A percentile compares a stretch with the other conserved stretches of the same genome.
phyloP scores from a whole-genome alignment of 1,139 yeast genomes.

The Spathaspora jeffriesii region DNA sequence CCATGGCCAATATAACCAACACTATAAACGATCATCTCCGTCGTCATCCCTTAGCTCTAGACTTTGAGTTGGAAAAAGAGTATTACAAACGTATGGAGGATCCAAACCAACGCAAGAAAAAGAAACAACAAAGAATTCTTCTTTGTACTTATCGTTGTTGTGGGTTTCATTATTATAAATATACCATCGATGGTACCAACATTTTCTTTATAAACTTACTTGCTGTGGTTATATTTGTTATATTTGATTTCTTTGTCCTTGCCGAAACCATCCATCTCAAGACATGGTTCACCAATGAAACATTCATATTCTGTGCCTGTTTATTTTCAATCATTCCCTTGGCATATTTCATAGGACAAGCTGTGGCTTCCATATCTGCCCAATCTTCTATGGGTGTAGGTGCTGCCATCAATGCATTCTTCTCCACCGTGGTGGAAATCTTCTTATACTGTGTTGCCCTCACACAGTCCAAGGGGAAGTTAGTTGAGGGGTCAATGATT shows the following conservation, averaged over 20 bases:
- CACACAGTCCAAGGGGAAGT: constrained; percentile 77
- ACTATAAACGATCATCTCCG: constrained; percentile 73
- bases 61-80: constrained; percentile 61
- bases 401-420: constrained; percentile 97
- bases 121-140: constrained; percentile 45
- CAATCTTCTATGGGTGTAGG: constrained; percentile 99
- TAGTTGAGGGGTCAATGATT: constrained; percentile 97
- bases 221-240: constrained; percentile 78
- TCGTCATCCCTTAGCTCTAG: constrained; percentile 86
- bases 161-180: constrained; percentile 91
- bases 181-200: constrained; percentile 95
- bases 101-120: constrained; percentile 17
- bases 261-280: constrained; percentile 51
- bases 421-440: constrained; percentile 94
- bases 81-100: constrained; percentile 37
- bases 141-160: constrained; percentile 90
- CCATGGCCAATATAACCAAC: constrained; percentile 78
- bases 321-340: constrained; percentile 86
- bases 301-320: constrained; percentile 71
- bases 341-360: constrained; percentile 98
- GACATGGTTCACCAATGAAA: constrained; percentile 56
- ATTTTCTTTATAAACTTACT: constrained; percentile 87
- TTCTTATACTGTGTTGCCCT: constrained; percentile 92
- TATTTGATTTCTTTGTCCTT: constrained; percentile 71
- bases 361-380: constrained; percentile 97